Percentiles rank a stretch among this genome's conserved stretches.
Conservation (phyloP, 176 grass and related monocot species). For the Triticum timopheevii region DNA sequence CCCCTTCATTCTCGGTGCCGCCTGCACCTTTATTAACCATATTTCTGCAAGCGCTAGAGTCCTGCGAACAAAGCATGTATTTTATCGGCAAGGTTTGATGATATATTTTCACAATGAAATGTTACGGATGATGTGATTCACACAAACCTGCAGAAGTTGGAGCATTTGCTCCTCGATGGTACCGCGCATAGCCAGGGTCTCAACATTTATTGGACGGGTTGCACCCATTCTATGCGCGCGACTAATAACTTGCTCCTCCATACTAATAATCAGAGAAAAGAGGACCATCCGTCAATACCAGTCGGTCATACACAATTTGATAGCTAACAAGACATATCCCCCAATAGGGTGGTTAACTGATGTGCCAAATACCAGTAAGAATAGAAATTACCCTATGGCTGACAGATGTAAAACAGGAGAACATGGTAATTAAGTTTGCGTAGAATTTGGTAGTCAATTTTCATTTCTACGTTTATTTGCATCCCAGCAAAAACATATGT, state of each 20-base stretch:
- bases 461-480: not conserved
- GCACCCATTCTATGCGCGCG: conserved; percentile 94
- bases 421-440: not conserved
- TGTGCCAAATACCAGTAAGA: not conserved
- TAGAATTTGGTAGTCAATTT: not conserved
- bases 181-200: conserved; percentile 88
- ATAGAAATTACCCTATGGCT: not conserved
- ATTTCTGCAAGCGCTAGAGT: conserved; percentile 64
- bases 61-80: conserved; percentile 37
- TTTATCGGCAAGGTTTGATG: not conserved
- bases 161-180: conserved; percentile 99
- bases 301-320: not conserved
- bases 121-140: not conserved
- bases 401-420: not conserved
- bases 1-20: conserved; percentile 60
- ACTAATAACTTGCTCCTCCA: conserved; percentile 98
- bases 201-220: conserved; percentile 81
- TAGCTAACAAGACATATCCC: not conserved
- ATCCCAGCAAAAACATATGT: not conserved
- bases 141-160: conserved; percentile 69
- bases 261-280: conserved; percentile 52
- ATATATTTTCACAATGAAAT: not conserved
- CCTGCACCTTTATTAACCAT: conserved; percentile 55
- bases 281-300: not conserved
- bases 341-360: not conserved